phyloP scores from a whole-genome alignment of 1,284 basidiomycete genomes.

The Ceraceosorus guamensis region DNA sequence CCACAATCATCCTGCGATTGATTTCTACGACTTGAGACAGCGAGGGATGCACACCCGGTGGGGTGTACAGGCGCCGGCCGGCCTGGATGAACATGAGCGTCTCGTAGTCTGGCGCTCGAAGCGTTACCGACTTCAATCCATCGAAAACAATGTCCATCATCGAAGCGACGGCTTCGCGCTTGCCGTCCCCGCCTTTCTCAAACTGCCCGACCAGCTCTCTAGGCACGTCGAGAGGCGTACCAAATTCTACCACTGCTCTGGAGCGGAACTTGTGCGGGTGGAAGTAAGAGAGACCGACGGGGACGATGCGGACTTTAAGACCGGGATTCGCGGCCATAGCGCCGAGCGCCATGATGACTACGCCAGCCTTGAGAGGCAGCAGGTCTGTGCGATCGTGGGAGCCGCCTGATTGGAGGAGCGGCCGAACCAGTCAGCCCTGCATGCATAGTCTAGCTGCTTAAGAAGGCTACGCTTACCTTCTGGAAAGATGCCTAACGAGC shows the following conservation, averaged over 20 bases:
- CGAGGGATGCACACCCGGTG: constrained; percentile 87
- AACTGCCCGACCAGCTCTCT: constrained; percentile 78
- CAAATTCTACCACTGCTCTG: constrained; percentile 83
- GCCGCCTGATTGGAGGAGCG: constrained; percentile 15
- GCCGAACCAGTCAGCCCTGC: neutral
- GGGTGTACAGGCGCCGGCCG: constrained; percentile 83
- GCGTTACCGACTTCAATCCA: constrained; percentile 91
- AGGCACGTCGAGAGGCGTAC: constrained; percentile 81
- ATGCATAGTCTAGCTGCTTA: neutral
- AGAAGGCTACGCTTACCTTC: constrained; percentile 29
- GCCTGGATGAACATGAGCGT: constrained; percentile 98
- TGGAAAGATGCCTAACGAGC: constrained; percentile 57
- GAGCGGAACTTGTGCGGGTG: constrained; percentile 49
- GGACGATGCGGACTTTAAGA: constrained; percentile 45
- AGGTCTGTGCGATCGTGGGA: constrained; percentile 48
- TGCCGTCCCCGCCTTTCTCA: constrained; percentile 77
- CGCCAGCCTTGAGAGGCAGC: constrained; percentile 46
- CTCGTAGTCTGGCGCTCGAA: constrained; percentile 93
- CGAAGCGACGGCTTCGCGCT: constrained; percentile 81
- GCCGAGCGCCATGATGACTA: constrained; percentile 49
- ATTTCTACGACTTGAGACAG: constrained; percentile 94
- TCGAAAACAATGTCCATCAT: constrained; percentile 90
- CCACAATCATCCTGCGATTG: constrained; percentile 88
- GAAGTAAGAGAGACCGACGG: constrained; percentile 48
- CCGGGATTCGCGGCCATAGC: constrained; percentile 46